These are phyloP conservation scores for Ophiostoma triangulosporum DNA, from an alignment of 2,329 filamentous ascomycete genomes.

Conservation along the genomic window DNA sequence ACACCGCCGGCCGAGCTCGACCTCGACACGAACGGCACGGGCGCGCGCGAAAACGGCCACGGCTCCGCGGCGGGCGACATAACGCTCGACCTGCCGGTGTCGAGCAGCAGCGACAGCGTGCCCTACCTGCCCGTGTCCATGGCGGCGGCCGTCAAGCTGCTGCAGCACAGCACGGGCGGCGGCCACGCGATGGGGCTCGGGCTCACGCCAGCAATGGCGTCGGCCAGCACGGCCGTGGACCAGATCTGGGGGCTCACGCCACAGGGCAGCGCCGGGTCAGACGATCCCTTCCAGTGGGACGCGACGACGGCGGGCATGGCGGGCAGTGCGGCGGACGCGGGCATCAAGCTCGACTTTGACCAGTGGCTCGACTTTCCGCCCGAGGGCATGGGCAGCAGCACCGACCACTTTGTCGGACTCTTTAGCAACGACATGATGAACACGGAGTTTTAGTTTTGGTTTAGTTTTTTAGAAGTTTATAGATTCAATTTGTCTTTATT, in stretches of 20 bases:
- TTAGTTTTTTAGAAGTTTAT: not conserved
- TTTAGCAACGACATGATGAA: conserved; percentile 16
- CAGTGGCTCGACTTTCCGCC: conserved; percentile 46
- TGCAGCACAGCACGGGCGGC: too few relatives aligned
- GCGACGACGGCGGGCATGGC: conserved; percentile 25
- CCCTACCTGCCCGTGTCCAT: not conserved
- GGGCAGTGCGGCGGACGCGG: conserved; percentile 18
- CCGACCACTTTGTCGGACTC: conserved; percentile 17
- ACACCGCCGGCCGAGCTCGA: conserved; percentile 38
- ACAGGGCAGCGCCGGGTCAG: conserved; percentile 29
- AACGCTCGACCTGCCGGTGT: not conserved
- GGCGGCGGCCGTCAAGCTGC: not conserved
- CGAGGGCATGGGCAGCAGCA: conserved; percentile 25
- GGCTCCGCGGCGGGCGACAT: not conserved
- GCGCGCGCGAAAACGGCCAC: not conserved
- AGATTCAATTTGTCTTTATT: not conserved
- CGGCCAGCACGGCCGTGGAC: conserved; percentile 26
- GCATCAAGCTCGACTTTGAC: conserved; percentile 39
- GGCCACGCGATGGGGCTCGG: too few relatives aligned
- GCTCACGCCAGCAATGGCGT: not conserved
- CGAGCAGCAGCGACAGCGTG: not conserved
- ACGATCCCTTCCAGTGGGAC: conserved; percentile 39
- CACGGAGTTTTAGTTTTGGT: conserved; percentile 6
- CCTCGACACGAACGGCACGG: conserved; percentile 6
- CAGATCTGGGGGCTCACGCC: conserved; percentile 29